A percentile compares a stretch with the other conserved stretches of the same genome.
phyloP scores from a whole-genome alignment of 2,329 filamentous ascomycete species.

The Elsinoe ampelina region DNA sequence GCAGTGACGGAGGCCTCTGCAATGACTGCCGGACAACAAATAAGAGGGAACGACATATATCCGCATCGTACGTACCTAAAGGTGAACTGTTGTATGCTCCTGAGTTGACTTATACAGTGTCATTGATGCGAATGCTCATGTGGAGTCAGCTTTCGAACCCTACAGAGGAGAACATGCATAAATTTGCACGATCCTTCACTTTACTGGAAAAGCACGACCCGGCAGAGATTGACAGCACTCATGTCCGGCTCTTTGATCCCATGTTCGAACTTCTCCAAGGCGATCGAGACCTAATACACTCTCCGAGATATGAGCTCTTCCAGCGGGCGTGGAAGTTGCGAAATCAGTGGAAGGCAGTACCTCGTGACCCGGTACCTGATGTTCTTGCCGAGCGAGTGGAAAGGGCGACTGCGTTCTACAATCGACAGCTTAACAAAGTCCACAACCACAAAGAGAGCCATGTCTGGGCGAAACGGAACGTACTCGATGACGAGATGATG shows the following conservation, averaged over 20 bases:
- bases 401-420: background rate
- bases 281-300: background rate
- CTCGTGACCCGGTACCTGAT: background rate
- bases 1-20: slow-evolving; percentile 10
- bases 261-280: slow-evolving; percentile 8
- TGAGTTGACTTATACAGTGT: background rate
- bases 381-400: background rate
- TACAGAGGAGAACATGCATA: slow-evolving; percentile 15
- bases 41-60: slow-evolving; percentile 11
- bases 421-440: background rate
- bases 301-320: background rate
- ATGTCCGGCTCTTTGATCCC: slow-evolving; percentile 14
- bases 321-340: background rate
- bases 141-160: slow-evolving; percentile 12
- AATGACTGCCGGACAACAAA: slow-evolving; percentile 14
- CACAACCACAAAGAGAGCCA: background rate
- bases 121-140: slow-evolving; percentile 15
- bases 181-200: slow-evolving; percentile 12
- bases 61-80: slow-evolving; percentile 12
- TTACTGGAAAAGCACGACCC: slow-evolving; percentile 9
- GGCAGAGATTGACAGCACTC: slow-evolving; percentile 10
- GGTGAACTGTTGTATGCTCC: background rate
- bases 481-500: slow-evolving; percentile 7
- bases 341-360: background rate
- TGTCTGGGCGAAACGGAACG: background rate